These are phyloP conservation scores for Conringia planisiliqua DNA, from an alignment of 345 rosid genomes.

Conservation along the genomic window DNA sequence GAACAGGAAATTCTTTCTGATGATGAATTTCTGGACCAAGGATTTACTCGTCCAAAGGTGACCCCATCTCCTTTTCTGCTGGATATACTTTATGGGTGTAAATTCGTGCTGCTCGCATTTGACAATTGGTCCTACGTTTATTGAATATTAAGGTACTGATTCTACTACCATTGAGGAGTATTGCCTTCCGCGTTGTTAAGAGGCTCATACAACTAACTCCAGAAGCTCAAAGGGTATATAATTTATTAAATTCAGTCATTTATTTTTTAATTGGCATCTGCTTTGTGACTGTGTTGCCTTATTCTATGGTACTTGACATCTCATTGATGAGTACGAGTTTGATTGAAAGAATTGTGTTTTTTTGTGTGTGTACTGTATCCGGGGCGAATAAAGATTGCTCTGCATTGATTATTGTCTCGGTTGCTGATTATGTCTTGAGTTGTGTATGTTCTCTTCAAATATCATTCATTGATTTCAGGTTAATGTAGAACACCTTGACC, in stretches of 20 bases:
- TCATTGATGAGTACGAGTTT: neutral
- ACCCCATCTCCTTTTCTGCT: slow-evolving; percentile 5
- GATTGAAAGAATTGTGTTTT: neutral
- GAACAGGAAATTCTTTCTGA: slow-evolving; percentile 49
- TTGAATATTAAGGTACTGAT: slow-evolving; percentile 60
- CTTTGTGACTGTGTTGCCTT: neutral
- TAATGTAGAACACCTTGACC: slow-evolving; percentile 74
- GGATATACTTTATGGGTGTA: neutral
- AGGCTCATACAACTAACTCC: slow-evolving; percentile 81
- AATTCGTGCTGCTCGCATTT: neutral
- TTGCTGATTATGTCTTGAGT: slow-evolving; percentile 1
- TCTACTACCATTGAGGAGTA: slow-evolving; percentile 68
- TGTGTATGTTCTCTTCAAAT: neutral
- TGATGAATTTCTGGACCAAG: slow-evolving; percentile 74
- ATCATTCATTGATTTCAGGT: slow-evolving; percentile 45
- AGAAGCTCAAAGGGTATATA: slow-evolving; percentile 59
- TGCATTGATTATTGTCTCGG: slow-evolving; percentile 10
- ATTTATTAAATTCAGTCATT: neutral
- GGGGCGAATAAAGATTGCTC: neutral
- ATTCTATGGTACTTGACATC: neutral
- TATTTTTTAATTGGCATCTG: neutral
- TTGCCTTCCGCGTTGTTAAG: slow-evolving; percentile 65
- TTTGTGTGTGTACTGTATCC: neutral
- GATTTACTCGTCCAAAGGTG: slow-evolving; percentile 99
- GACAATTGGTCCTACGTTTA: slow-evolving; percentile 5